Base-by-base conservation (phyloP, 1,139 yeast species). In the Torulaspora pretoriensis region DNA sequence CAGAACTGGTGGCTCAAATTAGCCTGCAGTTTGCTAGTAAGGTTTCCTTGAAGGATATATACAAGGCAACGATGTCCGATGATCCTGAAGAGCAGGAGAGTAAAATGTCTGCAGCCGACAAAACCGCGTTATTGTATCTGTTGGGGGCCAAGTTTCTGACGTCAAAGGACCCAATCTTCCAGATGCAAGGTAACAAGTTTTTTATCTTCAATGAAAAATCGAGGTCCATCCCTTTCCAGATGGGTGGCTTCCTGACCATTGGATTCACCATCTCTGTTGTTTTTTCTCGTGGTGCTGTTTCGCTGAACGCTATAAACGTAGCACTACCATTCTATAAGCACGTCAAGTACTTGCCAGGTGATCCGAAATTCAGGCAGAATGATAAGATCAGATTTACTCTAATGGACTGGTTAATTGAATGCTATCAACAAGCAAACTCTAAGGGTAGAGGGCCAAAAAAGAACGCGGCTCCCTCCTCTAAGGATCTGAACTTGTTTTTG, bases 321-420 rank as follows among this genome's bases (percentile, higher is more conserved):
- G 40, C 51, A 33, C 31, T 45, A 32, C 52, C 58, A 24, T 54
- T 53, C 37, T 40, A 43, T 31, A 54, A 53, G 32, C 56, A 53
- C 26, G 49, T 54, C 10, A 54, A 51, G 35, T 54, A 51, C 33
- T 43, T 53, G 36, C 57, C 58, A 22, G 55, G 54, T 37, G 53
- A 53, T 40, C 49, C 53, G 25, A 45, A 33, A 17, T 54, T 50
- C 32, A 45, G 36, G 3, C 46, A 54, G 13, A 49, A 53, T 33
- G 42, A 39, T 10, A 48, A 51, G 24, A 39, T 25, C 1, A 41
- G 22, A 17, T 54, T 43, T 23, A 40, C 55, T n/a, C 37, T 55
- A 16, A 34, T 52, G 47, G 57, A 53, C 36, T 55, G 54, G 54
- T 16, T 52, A 5, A 39, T 55, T 30, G 56, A 55, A 38, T 53